Base-by-base conservation (phyloP, 345 rosid genomes). In the Citrus trifoliata region DNA sequence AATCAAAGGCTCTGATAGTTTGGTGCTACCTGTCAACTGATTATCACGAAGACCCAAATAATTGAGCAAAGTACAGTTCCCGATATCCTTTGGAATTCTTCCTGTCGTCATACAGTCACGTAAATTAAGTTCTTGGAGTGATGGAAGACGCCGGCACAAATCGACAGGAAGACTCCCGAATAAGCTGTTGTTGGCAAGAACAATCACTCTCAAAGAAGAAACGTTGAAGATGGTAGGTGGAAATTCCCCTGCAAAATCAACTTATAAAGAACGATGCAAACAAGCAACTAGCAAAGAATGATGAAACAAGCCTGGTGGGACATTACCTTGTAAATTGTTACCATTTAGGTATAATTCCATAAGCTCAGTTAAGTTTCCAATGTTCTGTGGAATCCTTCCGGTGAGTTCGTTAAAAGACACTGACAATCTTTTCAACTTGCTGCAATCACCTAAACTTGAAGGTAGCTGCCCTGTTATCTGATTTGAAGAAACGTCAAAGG, bases 301-400 rank as follows among this genome's bases (percentile, higher is more conserved):
- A 24, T 10, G 48, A 42, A 42, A 42, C 48, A 42, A 10, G 48
- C 14, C 14, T 0, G 48, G 48, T 42, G 48, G 48, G 13, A 42
- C 10, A 10, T 19, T 74, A 76, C 71, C 78, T 66, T 65, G 14
- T 7, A 78, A 32, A 38, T 42, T 7, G 32, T 78, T 78, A 21
- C 1, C 40, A 22, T 55, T 13, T 6, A 78, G 46, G n/a, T 5
- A 28, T 22, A 78, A 60, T 14, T 46, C 32, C 63, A 21, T 18
- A 35, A 79, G 72, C 42, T 51, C 38, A 1, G 81, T 79, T 3
- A 79, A 25, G 51, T 79, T 79, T 24, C 56, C 81, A 53, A 64
- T 24, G 10, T 22, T 67, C 12, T 2, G 51, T n/a, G 79, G 75
- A 38, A 75, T 74, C 22, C 35, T 21, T 67, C 74, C 74, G 13